These are phyloP conservation scores for Lachnellula subtilissima DNA, from an alignment of 2,329 filamentous ascomycete genomes.

Conservation along the genomic window DNA sequence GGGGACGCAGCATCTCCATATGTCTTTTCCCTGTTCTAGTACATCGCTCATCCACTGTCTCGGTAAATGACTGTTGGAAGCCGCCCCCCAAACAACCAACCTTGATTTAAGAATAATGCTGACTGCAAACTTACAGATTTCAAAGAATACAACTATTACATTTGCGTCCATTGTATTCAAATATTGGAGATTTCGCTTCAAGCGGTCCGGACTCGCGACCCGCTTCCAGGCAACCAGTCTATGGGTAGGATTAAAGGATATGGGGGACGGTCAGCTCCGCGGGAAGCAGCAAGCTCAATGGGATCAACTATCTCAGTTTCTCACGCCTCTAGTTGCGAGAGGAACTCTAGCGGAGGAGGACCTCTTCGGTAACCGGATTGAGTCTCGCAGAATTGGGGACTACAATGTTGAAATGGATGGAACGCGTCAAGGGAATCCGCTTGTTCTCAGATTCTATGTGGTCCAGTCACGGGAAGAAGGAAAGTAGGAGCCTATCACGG, in stretches of 20 bases:
- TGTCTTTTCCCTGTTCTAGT: no score
- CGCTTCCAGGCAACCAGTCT: no score
- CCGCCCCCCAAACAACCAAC: no score
- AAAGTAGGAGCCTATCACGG: constrained; percentile 4
- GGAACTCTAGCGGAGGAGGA: constrained; percentile 2
- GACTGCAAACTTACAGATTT: no score
- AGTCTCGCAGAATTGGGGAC: not conserved
- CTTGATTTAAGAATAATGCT: no score
- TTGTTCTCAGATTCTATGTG: constrained; percentile 6
- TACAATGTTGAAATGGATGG: not conserved
- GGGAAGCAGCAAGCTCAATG: constrained; percentile 1
- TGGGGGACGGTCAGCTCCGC: not conserved
- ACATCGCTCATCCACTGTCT: no score
- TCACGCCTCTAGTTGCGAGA: not conserved
- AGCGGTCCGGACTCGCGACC: not conserved
- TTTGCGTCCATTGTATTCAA: constrained; percentile 6
- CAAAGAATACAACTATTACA: constrained; percentile 2
- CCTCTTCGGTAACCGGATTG: not conserved
- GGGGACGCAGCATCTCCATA: not conserved
- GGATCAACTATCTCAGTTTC: constrained; percentile 1
- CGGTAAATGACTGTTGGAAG: no score
- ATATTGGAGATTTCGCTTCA: constrained; percentile 7
- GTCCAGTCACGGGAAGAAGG: not conserved
- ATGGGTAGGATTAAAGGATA: not conserved
- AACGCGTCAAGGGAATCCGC: not conserved